Conservation (phyloP, 768 basidiomycete genomes). For the Trametes cingulata region DNA sequence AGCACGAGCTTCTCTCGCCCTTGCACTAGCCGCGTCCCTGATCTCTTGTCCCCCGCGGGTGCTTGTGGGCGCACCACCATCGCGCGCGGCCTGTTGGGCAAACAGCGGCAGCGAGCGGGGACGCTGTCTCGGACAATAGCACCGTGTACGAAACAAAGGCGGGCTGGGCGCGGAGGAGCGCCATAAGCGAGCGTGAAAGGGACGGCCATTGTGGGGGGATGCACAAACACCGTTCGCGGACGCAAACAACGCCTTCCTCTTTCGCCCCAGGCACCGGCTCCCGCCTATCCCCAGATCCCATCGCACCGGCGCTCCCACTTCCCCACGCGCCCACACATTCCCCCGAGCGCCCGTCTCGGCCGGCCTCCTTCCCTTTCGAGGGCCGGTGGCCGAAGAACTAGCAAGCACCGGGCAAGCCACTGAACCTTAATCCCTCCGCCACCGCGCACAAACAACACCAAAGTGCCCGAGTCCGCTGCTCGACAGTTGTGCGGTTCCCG, state of each 20-base stretch:
- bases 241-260: conserved; percentile 21
- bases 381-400: conserved; percentile 37
- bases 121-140: conserved; percentile 15
- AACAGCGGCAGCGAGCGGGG: not conserved
- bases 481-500: conserved; percentile 33
- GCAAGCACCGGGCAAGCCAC: conserved; percentile 47
- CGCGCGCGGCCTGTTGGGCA: not conserved
- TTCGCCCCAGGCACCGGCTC: conserved; percentile 2
- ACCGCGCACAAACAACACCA: conserved; percentile 39
- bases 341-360: not conserved
- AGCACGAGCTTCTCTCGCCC: conserved; percentile 14
- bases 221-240: conserved; percentile 4
- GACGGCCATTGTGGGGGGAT: conserved; percentile 24
- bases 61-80: not conserved
- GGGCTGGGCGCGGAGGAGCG: not conserved
- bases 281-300: not conserved
- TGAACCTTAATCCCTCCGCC: conserved; percentile 54
- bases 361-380: conserved; percentile 28
- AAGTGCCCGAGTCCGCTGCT: conserved; percentile 23
- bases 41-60: not conserved
- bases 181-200: conserved; percentile 27
- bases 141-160: conserved; percentile 15
- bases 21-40: conserved; percentile 13
- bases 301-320: not conserved
- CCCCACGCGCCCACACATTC: conserved; percentile 8